These are phyloP conservation scores for Cladosporium sp. DNA, from an alignment of 2,329 filamentous ascomycete genomes.

Conservation along the genomic window DNA sequence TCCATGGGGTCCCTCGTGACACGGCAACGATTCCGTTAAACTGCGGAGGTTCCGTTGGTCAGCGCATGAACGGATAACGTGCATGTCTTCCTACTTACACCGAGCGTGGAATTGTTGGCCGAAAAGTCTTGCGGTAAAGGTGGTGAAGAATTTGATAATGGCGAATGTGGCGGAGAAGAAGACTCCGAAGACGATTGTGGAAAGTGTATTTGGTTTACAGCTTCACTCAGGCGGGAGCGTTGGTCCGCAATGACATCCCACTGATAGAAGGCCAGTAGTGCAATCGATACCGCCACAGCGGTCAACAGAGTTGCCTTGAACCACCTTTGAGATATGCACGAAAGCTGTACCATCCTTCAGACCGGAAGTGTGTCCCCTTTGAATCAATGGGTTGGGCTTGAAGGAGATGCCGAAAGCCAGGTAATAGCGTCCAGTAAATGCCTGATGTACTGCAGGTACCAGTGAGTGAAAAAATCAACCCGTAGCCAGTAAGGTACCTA, in stretches of 20 bases:
- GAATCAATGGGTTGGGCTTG: no score
- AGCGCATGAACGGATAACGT: neutral
- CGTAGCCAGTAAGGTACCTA: no score
- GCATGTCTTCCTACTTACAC: neutral
- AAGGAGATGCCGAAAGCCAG: no score
- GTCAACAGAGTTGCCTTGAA: neutral
- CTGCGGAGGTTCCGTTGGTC: neutral
- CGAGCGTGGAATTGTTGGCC: neutral
- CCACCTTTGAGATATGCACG: neutral
- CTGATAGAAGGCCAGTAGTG: neutral
- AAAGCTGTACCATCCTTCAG: neutral
- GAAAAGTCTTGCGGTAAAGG: neutral
- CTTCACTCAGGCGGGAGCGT: neutral
- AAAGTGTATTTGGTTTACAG: neutral
- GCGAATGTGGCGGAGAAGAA: neutral
- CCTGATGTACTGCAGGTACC: no score
- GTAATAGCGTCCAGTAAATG: no score
- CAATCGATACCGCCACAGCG: neutral
- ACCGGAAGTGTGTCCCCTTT: no score
- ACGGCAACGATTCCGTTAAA: slow-evolving; percentile 27
- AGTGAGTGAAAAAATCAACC: no score
- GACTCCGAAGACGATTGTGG: neutral
- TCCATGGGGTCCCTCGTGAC: slow-evolving; percentile 33
- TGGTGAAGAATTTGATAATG: neutral
- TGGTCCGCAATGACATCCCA: neutral